phyloP scores from a whole-genome alignment of 2,329 filamentous ascomycete species.

The Scedosporium dehoogii region DNA sequence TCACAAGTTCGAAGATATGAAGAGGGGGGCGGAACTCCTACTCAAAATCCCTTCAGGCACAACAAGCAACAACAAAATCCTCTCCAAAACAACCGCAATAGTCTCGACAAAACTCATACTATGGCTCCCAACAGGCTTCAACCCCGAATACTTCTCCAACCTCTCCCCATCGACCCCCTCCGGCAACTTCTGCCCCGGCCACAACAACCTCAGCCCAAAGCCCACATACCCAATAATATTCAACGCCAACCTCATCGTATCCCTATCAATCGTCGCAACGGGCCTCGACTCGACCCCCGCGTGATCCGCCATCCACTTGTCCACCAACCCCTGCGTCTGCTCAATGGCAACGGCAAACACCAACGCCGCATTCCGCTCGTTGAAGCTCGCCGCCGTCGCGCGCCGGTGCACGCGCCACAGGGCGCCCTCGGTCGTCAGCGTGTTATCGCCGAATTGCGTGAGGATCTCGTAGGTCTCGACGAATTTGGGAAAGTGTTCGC shows the following conservation, averaged over 20 bases:
- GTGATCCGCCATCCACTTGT: slow-evolving; percentile 41
- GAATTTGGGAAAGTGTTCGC: slow-evolving; percentile 56
- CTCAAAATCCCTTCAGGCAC: slow-evolving; percentile 46
- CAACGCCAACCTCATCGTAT: slow-evolving; percentile 53
- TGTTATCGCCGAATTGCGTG: slow-evolving; percentile 54
- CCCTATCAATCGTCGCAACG: slow-evolving; percentile 46
- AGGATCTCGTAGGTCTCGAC: slow-evolving; percentile 25
- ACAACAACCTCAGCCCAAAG: slow-evolving; percentile 53
- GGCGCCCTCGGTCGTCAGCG: slow-evolving; percentile 59
- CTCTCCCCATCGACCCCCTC: slow-evolving; percentile 28
- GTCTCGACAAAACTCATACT: slow-evolving; percentile 57
- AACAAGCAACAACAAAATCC: slow-evolving; percentile 52
- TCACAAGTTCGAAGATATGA: not conserved
- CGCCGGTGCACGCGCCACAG: slow-evolving; percentile 67
- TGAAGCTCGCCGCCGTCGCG: slow-evolving; percentile 61
- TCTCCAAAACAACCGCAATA: slow-evolving; percentile 50
- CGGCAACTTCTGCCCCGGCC: slow-evolving; percentile 50
- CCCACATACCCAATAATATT: slow-evolving; percentile 57
- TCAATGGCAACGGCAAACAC: slow-evolving; percentile 52
- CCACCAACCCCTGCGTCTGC: slow-evolving; percentile 54
- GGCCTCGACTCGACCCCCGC: slow-evolving; percentile 20
- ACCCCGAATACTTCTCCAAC: slow-evolving; percentile 37
- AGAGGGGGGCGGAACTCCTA: slow-evolving; percentile 17
- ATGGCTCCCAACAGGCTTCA: slow-evolving; percentile 39
- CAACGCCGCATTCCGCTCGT: slow-evolving; percentile 62